A percentile compares a stretch with the other conserved stretches of the same genome.
Conservation (phyloP, 305 asterid genomes). For the Fraxinus platypoda region DNA sequence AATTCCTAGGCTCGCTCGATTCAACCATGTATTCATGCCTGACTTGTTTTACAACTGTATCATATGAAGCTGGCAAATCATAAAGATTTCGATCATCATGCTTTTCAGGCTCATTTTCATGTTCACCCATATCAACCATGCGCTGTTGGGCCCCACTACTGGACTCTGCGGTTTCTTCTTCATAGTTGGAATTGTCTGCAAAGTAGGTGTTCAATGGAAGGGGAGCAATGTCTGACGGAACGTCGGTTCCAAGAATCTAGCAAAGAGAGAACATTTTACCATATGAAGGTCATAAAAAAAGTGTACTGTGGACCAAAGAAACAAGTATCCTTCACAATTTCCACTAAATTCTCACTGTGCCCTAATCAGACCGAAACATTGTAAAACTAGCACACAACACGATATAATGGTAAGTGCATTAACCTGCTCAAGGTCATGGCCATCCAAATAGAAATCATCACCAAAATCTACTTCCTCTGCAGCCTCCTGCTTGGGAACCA, state of each 20-base stretch:
- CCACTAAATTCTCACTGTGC: neutral
- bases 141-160: slow-evolving; percentile 16
- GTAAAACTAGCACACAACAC: neutral
- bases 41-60: slow-evolving; percentile 37
- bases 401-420: slow-evolving; percentile 19
- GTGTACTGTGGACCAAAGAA: neutral
- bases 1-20: slow-evolving; percentile 49
- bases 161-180: slow-evolving; percentile 26
- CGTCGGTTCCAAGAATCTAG: slow-evolving; percentile 34
- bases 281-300: neutral
- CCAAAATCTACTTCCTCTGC: slow-evolving; percentile 58
- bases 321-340: neutral
- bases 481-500: slow-evolving; percentile 50
- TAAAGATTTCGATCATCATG: slow-evolving; percentile 25
- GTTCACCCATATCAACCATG: slow-evolving; percentile 9
- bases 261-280: neutral
- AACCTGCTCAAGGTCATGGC: slow-evolving; percentile 86
- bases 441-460: slow-evolving; percentile 64
- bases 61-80: slow-evolving; percentile 37
- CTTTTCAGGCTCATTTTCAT: slow-evolving; percentile 14
- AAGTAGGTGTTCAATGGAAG: slow-evolving; percentile 17
- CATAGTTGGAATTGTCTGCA: slow-evolving; percentile 21
- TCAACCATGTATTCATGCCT: slow-evolving; percentile 78
- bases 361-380: neutral
- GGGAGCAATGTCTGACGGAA: slow-evolving; percentile 18